phyloP scores from a whole-genome alignment of 116 monocot genomes.

The Iris pallida region DNA sequence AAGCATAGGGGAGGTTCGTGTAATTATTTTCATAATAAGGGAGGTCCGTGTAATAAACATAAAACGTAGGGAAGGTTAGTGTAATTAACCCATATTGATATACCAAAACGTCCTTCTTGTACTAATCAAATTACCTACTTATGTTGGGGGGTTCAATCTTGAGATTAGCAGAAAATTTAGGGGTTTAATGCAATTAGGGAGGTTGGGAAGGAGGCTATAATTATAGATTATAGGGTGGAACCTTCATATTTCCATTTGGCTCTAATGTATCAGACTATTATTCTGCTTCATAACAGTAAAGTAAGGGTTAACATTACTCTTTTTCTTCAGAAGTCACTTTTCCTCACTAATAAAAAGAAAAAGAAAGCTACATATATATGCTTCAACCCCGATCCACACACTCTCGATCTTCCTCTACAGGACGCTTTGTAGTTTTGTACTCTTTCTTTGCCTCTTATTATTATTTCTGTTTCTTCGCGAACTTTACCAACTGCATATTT shows the following conservation, averaged over 20 bases:
- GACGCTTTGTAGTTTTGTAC: too few relatives aligned
- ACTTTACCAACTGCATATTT: too few relatives aligned
- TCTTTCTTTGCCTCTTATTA: too few relatives aligned
- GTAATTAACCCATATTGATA: background rate
- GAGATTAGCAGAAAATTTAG: background rate
- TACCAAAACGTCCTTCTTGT: slow-evolving; percentile 1
- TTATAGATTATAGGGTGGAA: slow-evolving; percentile 6
- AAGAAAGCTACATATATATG: background rate
- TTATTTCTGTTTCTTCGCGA: too few relatives aligned
- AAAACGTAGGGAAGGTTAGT: too few relatives aligned
- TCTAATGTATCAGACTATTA: background rate
- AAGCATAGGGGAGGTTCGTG: too few relatives aligned
- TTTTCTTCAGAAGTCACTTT: background rate
- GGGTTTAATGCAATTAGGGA: slow-evolving; percentile 4
- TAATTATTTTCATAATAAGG: too few relatives aligned
- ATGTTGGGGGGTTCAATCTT: background rate
- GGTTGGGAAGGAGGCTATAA: slow-evolving; percentile 12
- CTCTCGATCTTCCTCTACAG: too few relatives aligned
- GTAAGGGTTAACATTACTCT: background rate
- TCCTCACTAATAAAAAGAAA: too few relatives aligned
- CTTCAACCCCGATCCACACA: slow-evolving; percentile 3
- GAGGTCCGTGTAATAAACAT: too few relatives aligned
- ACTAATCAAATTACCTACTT: slow-evolving; percentile 5
- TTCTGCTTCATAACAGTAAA: background rate
- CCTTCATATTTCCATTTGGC: slow-evolving; percentile 5